Percentiles rank a stretch among this genome's conserved stretches.
phyloP scores from a whole-genome alignment of 441 rosid species.

The Populus hybrid region DNA sequence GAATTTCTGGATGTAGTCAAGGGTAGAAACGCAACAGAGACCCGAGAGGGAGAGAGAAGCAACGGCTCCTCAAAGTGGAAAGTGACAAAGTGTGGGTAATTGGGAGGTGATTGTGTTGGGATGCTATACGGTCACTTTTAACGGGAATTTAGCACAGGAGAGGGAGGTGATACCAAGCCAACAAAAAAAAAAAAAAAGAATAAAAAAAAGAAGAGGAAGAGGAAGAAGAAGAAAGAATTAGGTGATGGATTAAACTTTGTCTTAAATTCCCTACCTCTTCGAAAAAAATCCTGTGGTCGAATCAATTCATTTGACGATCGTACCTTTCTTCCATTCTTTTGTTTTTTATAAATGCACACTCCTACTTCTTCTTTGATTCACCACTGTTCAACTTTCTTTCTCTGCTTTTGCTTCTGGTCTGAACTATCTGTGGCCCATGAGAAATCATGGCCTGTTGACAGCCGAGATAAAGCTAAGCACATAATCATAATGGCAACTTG shows the following conservation, averaged over 20 bases:
- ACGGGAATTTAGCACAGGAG: slow-evolving; percentile 7
- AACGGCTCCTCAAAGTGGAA: slow-evolving; percentile 29
- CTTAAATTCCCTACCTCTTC: slow-evolving; percentile 2
- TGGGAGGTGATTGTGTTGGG: slow-evolving; percentile 18
- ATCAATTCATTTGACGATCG: not conserved
- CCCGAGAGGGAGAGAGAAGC: slow-evolving; percentile 2
- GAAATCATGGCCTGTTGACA: slow-evolving; percentile 43
- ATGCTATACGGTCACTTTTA: not conserved
- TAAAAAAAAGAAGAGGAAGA: not conserved
- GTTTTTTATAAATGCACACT: not conserved
- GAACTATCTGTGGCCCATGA: slow-evolving; percentile 22
- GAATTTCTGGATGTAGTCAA: not conserved
- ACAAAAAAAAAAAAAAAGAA: too few species aligned
- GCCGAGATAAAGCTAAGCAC: slow-evolving; percentile 33
- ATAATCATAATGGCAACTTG: slow-evolving; percentile 44
- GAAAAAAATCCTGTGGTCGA: not conserved
- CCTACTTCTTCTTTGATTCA: not conserved
- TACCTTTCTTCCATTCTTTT: not conserved
- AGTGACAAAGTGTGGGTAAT: slow-evolving; percentile 12
- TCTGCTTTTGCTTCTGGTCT: slow-evolving; percentile 20
- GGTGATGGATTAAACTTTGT: not conserved
- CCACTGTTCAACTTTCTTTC: not conserved
- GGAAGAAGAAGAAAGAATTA: not conserved
- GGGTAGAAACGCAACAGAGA: slow-evolving; percentile 3
- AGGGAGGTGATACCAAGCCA: not conserved